Evolutionary conservation across 345 rosid species (phyloP), one percentile per base, ranked within the genome.

Genomic region (sweet orange (Citrus sinensis)): DNA sequence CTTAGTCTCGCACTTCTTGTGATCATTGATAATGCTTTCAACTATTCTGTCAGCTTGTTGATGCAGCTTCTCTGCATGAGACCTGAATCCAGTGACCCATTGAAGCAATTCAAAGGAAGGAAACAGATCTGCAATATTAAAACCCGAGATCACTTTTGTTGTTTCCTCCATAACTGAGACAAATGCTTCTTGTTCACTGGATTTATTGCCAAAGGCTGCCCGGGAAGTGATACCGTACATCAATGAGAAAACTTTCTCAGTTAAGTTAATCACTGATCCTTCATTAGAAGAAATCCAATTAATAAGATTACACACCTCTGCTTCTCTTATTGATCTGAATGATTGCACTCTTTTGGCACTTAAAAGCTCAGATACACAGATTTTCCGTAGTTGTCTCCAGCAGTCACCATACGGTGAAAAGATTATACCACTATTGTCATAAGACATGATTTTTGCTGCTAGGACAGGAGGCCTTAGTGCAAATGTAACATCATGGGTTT

Each of bases 401-500:
- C 74, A 76, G 5, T 32, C 76, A 27, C 85, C 84, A 25, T 82
- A 85, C 0, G 84, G 86, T 0, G 84, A 27, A 61, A 46, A 81
- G 0, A 10, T 55, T 10, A 88, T 75, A 22, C 11, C 65, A 22
- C 69, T 59, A 3, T 7, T 35, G 35, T 81, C 77, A 27, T 84
- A 79, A 16, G 49, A 1, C 2, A 79, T 6, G 4, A 82, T 76
- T 7, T 73, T 66, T 1, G 74, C 27, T 1, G 77, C 29, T 5
- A 83, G 34, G 9, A 40, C 9, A 25, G 0, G 9, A 10, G 88
- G 87, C 56, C 89, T 81, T 1, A 25, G 39, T 0, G 89, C 73
- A 35, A 88, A 86, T 32, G 16, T 69, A 35, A 80, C 4, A 32
- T 85, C 89, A 49, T 88, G 83, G 5, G 76, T 70, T 70, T 78